phyloP scores from a whole-genome alignment of 495 filamentous ascomycete species.

The Bryoglossum gracile region DNA sequence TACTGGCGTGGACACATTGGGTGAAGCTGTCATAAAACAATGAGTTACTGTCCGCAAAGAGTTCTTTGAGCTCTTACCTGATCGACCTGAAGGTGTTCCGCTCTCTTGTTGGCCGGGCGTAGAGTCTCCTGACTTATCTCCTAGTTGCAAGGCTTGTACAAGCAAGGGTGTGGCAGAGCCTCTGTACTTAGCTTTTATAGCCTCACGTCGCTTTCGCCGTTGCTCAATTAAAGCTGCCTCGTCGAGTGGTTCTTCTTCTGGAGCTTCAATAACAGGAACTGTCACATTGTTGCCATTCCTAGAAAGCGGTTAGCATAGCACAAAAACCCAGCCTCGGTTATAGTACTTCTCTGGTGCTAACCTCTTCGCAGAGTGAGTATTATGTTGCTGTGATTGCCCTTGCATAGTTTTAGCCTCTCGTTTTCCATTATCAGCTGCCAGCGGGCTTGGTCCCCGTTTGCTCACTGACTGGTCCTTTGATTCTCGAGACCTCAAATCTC shows the following conservation, averaged over 20 bases:
- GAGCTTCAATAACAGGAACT: conserved; percentile 3
- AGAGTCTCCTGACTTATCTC: conserved; percentile 35
- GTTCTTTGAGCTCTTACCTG: conserved; percentile 16
- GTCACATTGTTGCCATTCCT: conserved; percentile 3
- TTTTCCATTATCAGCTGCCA: conserved; percentile 49
- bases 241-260: conserved; percentile 51
- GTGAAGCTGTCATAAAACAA: conserved; percentile 1
- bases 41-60: not conserved
- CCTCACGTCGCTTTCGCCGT: conserved; percentile 79
- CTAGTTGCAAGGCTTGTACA: conserved; percentile 67
- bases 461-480: conserved; percentile 58
- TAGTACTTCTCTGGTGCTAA: conserved; percentile 15
- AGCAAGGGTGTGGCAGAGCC: conserved; percentile 64
- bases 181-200: conserved; percentile 77
- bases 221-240: conserved; percentile 79
- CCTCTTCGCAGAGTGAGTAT: conserved; percentile 24
- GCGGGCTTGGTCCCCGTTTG: conserved; percentile 52
- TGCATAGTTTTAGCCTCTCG: conserved; percentile 57
- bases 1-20: conserved; percentile 30
- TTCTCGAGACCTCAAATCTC: conserved; percentile 25
- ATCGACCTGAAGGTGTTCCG: conserved; percentile 18
- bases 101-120: conserved; percentile 38
- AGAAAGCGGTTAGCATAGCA: not conserved
- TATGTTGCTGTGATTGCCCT: conserved; percentile 52
- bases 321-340: not conserved